These are phyloP conservation scores for Colletotrichum tabaci DNA, from an alignment of 2,329 filamentous ascomycete species.

Conservation along the genomic window DNA sequence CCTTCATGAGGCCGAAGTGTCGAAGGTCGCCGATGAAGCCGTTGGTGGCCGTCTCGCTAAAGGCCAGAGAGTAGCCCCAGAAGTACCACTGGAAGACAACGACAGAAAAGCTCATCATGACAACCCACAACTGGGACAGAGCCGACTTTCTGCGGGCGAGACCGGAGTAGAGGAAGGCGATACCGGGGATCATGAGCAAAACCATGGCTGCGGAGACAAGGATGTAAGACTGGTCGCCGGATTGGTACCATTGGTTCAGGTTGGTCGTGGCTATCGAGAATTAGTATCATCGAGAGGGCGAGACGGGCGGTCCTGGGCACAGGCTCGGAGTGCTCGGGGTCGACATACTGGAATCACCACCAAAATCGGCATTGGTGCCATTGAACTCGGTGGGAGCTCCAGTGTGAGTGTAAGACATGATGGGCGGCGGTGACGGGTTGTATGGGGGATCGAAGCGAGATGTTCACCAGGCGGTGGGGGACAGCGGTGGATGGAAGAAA, in stretches of 20 bases:
- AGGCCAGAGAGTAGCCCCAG: conserved; percentile 97
- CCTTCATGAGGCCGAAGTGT: conserved; percentile 91
- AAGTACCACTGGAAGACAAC: conserved; percentile 99
- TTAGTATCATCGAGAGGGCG: conserved; percentile 15
- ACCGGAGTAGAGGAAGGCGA: conserved; percentile 97
- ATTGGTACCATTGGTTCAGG: conserved; percentile 94
- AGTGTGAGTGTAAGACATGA: conserved; percentile 73
- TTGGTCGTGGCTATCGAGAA: conserved; percentile 78
- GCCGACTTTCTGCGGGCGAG: conserved; percentile 98
- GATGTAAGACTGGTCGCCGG: conserved; percentile 96
- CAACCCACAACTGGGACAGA: conserved; percentile 96
- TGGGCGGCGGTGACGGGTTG: conserved; percentile 40
- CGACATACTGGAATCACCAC: conserved; percentile 84
- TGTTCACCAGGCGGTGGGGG: conserved; percentile 32
- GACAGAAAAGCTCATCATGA: conserved; percentile 93
- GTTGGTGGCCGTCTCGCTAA: conserved; percentile 85
- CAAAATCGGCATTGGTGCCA: conserved; percentile 74
- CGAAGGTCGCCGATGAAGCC: conserved; percentile 92
- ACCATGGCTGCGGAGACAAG: conserved; percentile 93
- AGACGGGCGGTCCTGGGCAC: not conserved
- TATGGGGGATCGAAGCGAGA: conserved; percentile 30
- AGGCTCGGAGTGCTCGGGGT: conserved; percentile 3
- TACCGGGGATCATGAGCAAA: conserved; percentile 94
- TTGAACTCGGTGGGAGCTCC: conserved; percentile 74
- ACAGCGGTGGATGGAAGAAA: conserved; percentile 10